phyloP scores from a whole-genome alignment of 1,284 basidiomycete genomes.

The Cutaneotrichosporon sp. region DNA sequence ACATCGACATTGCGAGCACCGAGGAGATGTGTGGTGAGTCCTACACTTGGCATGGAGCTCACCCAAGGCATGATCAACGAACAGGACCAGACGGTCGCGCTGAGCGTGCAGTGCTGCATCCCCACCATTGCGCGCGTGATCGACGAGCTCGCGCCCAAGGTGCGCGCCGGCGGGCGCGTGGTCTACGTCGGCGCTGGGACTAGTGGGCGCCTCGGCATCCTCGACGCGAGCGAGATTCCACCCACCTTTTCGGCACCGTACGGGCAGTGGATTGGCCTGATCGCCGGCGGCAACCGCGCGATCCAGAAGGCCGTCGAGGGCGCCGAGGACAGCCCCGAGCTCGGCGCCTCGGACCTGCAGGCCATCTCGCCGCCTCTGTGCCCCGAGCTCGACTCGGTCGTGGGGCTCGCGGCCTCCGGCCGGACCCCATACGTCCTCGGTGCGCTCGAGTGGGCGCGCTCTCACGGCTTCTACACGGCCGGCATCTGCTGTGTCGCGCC shows the following conservation, averaged over 20 bases:
- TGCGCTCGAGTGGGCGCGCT: constrained; percentile 19
- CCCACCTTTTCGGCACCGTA: constrained; percentile 28
- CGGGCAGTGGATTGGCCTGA: constrained; percentile 25
- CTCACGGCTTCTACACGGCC: constrained; percentile 19
- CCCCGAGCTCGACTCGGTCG: constrained; percentile 20
- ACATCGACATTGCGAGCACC: constrained; percentile 28
- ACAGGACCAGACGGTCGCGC: constrained; percentile 25
- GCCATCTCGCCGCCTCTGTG: constrained; percentile 18
- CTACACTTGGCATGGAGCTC: neutral
- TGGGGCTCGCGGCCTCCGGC: constrained; percentile 28
- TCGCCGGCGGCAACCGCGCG: constrained; percentile 25
- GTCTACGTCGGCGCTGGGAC: constrained; percentile 30
- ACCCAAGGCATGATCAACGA: constrained; percentile 27
- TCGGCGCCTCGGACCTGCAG: constrained; percentile 14
- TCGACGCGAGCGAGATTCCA: constrained; percentile 32
- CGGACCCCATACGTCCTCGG: constrained; percentile 32
- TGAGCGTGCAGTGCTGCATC: constrained; percentile 20
- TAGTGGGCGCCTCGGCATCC: constrained; percentile 25
- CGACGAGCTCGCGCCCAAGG: constrained; percentile 21
- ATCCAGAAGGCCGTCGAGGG: constrained; percentile 27
- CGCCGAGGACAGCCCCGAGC: constrained; percentile 26
- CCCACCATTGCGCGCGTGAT: constrained; percentile 23
- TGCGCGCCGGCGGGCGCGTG: constrained; percentile 26
- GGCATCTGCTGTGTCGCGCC: constrained; percentile 22
- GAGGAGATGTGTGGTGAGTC: constrained; percentile 29